These are phyloP conservation scores for Vanderwaltozyma verrucispora DNA, from an alignment of 805 yeast species.

Conservation along the genomic window DNA sequence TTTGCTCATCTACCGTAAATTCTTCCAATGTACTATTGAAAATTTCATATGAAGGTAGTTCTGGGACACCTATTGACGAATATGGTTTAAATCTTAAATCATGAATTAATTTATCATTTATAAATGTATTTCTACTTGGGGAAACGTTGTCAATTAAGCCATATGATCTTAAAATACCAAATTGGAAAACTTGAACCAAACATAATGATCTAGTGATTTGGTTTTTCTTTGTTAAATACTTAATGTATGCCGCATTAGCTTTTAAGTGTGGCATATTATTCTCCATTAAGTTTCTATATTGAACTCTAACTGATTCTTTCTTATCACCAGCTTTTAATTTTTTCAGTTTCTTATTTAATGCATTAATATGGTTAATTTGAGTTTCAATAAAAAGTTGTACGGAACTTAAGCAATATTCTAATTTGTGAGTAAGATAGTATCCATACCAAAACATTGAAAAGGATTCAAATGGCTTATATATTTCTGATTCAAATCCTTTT, in stretches of 20 bases:
- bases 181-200: conserved; percentile 28
- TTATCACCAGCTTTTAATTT: conserved; percentile 42
- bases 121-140: conserved; percentile 20
- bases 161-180: conserved; percentile 19
- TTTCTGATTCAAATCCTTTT: conserved; percentile 64
- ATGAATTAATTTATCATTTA: conserved; percentile 30
- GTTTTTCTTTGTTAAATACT: conserved; percentile 16
- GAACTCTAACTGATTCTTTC: conserved; percentile 32
- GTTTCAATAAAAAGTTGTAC: conserved; percentile 24
- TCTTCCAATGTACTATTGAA: conserved; percentile 12
- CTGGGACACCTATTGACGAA: conserved; percentile 71
- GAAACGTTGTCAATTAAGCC: conserved; percentile 17
- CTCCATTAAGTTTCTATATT: conserved; percentile 26
- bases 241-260: conserved; percentile 17
- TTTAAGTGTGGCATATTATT: conserved; percentile 30
- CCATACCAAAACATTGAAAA: conserved; percentile 60
- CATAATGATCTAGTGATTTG: conserved; percentile 23
- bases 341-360: conserved; percentile 33
- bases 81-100: conserved; percentile 68
- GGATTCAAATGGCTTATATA: conserved; percentile 63
- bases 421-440: conserved; percentile 41
- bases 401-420: conserved; percentile 33
- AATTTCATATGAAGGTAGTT: conserved; percentile 38
- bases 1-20: conserved; percentile 12
- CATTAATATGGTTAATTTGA: conserved; percentile 28